phyloP scores from a whole-genome alignment of 108 stramenopile genomes.

The Skeletonema grethae region DNA sequence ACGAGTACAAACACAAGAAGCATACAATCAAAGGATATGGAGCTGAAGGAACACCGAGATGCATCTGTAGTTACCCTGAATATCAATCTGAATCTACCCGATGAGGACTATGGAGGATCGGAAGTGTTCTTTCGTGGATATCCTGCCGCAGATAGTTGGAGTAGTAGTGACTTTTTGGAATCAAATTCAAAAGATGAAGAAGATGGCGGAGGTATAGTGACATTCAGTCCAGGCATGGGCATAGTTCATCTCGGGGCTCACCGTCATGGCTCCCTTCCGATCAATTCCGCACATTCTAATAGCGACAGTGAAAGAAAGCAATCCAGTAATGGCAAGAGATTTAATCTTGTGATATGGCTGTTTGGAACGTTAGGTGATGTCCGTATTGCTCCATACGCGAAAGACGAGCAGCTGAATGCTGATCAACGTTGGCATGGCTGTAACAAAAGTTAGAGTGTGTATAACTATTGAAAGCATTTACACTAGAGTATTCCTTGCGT shows the following conservation, averaged over 20 bases:
- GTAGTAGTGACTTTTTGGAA: not conserved
- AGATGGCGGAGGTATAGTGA: constrained; percentile 15
- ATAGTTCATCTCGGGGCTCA: constrained; percentile 56
- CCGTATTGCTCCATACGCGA: constrained; percentile 40
- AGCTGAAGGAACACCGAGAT: constrained; percentile 67
- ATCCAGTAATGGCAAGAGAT: constrained; percentile 27
- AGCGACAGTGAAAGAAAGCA: not conserved
- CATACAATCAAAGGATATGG: constrained; percentile 30
- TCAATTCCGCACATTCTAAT: constrained; percentile 7
- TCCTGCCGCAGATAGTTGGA: constrained; percentile 16
- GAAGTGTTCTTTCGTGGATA: constrained; percentile 43
- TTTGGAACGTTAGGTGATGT: constrained; percentile 51
- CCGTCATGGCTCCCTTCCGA: constrained; percentile 52
- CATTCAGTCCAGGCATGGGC: constrained; percentile 60
- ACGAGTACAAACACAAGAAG: not conserved
- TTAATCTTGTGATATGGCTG: constrained; percentile 64
- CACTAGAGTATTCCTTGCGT: too few relatives aligned
- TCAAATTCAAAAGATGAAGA: not conserved
- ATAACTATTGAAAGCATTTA: not conserved
- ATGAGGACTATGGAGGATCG: constrained; percentile 50
- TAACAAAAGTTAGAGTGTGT: not conserved
- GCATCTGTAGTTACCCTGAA: constrained; percentile 66
- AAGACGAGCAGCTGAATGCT: constrained; percentile 35
- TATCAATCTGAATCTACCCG: constrained; percentile 63
- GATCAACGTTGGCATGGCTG: constrained; percentile 32